Evolutionary conservation across 2,329 filamentous ascomycete species (phyloP).

Genomic region (Fusarium sp.): DNA sequence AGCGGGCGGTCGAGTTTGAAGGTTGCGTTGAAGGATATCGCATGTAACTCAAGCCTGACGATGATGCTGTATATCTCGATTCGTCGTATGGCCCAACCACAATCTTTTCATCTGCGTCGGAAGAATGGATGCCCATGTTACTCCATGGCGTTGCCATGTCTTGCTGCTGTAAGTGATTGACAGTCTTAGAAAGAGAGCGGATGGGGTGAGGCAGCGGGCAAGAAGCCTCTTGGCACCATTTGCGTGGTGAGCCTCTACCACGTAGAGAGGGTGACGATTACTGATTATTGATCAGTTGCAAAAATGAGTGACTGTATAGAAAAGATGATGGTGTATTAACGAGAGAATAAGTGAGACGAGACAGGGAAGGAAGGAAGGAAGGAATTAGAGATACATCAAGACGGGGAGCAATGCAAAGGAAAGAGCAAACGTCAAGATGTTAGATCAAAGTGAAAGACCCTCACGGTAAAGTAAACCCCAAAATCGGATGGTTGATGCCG

Average conservation of each 20-base stretch:
- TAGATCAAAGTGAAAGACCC: not conserved
- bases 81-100: slow-evolving; percentile 34
- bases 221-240: slow-evolving; percentile 25
- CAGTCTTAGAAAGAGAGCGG: not conserved
- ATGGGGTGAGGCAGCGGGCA: not conserved
- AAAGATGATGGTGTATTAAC: not conserved
- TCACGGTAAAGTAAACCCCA: not conserved
- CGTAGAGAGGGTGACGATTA: not conserved
- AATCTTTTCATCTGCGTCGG: slow-evolving; percentile 30
- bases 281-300: not conserved
- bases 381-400: not conserved
- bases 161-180: slow-evolving; percentile 14
- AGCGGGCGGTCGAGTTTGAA: slow-evolving; percentile 38
- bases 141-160: slow-evolving; percentile 41
- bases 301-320: slow-evolving; percentile 3
- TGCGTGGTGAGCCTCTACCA: not conserved
- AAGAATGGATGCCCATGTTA: slow-evolving; percentile 30
- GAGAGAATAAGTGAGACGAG: slow-evolving; percentile 1
- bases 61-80: slow-evolving; percentile 31
- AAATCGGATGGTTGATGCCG: slow-evolving; percentile 15
- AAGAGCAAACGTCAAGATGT: slow-evolving; percentile 17
- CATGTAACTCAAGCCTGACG: slow-evolving; percentile 38
- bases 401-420: not conserved
- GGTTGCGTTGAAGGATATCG: slow-evolving; percentile 41
- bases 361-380: not conserved